Evolutionary conservation across 768 basidiomycete species (phyloP).

Genomic region (Leucocoprinus leucothites): DNA sequence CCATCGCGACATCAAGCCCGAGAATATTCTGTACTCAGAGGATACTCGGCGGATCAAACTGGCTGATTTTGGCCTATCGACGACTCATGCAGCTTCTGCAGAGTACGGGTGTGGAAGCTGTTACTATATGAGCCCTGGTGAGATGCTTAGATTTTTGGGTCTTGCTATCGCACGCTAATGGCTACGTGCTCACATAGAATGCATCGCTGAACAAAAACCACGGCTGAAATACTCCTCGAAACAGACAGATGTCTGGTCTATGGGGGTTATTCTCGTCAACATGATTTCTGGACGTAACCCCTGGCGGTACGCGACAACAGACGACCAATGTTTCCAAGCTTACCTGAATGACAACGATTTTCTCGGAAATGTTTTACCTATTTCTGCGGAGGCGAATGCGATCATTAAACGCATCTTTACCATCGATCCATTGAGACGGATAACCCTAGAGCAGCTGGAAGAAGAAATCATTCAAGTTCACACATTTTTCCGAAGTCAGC

Average conservation of each 20-base stretch:
- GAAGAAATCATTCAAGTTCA: slow-evolving; percentile 50
- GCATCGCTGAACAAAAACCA: slow-evolving; percentile 38
- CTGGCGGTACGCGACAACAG: slow-evolving; percentile 68
- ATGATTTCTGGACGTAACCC: slow-evolving; percentile 77
- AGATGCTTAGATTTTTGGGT: neutral
- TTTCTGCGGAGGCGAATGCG: slow-evolving; percentile 59
- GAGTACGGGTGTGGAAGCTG: slow-evolving; percentile 60
- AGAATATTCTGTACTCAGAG: slow-evolving; percentile 64
- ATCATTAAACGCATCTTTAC: slow-evolving; percentile 70
- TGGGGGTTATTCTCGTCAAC: slow-evolving; percentile 81
- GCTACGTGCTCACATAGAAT: slow-evolving; percentile 39
- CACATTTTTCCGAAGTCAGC: slow-evolving; percentile 45
- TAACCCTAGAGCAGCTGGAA: slow-evolving; percentile 61
- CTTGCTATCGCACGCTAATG: slow-evolving; percentile 11
- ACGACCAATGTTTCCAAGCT: slow-evolving; percentile 64
- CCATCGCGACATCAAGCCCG: slow-evolving; percentile 88
- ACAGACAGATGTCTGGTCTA: slow-evolving; percentile 69
- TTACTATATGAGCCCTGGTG: slow-evolving; percentile 73
- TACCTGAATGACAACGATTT: slow-evolving; percentile 63
- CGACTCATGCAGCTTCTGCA: slow-evolving; percentile 36
- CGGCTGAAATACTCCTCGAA: slow-evolving; percentile 51
- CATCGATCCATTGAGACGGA: slow-evolving; percentile 59
- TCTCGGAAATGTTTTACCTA: slow-evolving; percentile 66
- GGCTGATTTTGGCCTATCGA: slow-evolving; percentile 79
- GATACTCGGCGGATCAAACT: slow-evolving; percentile 54